Base-by-base conservation (phyloP, 108 stramenopile genomes). In the Fragilaria crotonensis region DNA sequence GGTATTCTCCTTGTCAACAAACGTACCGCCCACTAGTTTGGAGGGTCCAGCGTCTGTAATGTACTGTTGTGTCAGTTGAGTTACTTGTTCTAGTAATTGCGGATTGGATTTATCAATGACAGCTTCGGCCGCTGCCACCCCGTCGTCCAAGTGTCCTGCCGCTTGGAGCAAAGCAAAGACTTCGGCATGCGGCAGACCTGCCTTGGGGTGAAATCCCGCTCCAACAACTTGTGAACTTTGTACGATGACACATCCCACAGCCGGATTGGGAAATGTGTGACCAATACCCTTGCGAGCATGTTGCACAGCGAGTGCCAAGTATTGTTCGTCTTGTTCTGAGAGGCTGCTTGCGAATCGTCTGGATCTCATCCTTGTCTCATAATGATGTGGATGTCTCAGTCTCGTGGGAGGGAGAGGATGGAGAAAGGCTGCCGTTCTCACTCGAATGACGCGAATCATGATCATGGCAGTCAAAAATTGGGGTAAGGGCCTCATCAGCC, bases 171-270 rank as follows among this genome's bases (percentile, higher is more conserved):
- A 65, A 19, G 93, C 93, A 70, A 89, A 89, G 5, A 88, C 76
- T 73, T 95, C 93, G 28, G 90, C 93, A 68, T 95, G 93, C 2
- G 90, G 88, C 72, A 70, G 75, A 33, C 93, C 93, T 20, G 93
- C 89, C 31, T 59, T 63, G 25, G 89, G 89, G 64, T 95, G 93
- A 65, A 87, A 91, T 23, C 93, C 93, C 9, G 79, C 47, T 47
- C 93, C 93, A 30, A 95, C 50, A 7, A 95, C 59, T 45, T 67
- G 51, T 25, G 65, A 59, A 20, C 60, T 72, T 25, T 68, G 71
- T 0, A 91, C 88, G 27, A 95, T 32, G 19, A 95, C 76, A 70
- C 93, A 95, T 3, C 93, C 93, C 1, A 95, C 93, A 11, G 87
- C 84, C 18, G 93, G 93, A 67, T 95, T 95, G 25, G 93, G 93